These are phyloP conservation scores for Trifolium dubium DNA, from an alignment of 306 rosid genomes.

Conservation along the genomic window DNA sequence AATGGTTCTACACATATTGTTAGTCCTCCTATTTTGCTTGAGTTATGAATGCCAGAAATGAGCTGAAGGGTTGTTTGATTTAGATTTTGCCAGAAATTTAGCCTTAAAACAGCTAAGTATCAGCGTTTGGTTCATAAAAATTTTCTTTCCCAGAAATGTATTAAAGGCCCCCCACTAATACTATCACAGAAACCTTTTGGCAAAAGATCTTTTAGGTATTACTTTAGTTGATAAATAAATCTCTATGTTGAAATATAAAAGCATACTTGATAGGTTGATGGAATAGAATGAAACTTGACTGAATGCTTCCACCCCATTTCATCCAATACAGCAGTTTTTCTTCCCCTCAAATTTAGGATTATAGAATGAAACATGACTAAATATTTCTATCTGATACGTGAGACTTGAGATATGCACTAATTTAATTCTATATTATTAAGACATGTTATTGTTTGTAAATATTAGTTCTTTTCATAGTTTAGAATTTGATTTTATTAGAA, in stretches of 20 bases:
- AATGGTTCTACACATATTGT: conserved; percentile 1
- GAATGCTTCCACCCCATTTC: neutral
- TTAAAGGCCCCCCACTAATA: neutral
- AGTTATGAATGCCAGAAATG: neutral
- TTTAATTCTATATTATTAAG: neutral
- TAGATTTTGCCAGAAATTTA: too few species aligned
- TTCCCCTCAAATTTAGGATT: neutral
- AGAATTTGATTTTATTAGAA: neutral
- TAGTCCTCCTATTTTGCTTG: neutral
- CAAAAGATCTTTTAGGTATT: neutral
- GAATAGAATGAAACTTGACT: neutral
- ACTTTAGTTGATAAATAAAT: neutral
- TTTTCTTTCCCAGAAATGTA: neutral
- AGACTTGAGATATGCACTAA: neutral
- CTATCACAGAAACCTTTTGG: neutral
- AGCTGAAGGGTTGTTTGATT: too few species aligned
- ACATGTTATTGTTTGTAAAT: neutral
- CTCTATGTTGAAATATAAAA: neutral
- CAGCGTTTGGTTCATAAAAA: too few species aligned
- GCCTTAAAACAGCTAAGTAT: too few species aligned
- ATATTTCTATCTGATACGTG: too few species aligned
- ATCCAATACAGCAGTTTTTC: neutral
- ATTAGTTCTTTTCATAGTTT: too few species aligned
- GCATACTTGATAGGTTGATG: neutral
- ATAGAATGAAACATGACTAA: neutral